These are phyloP conservation scores for Dictyostelium capitatum DNA, from an alignment of 78 protist species.

Conservation along the genomic window DNA sequence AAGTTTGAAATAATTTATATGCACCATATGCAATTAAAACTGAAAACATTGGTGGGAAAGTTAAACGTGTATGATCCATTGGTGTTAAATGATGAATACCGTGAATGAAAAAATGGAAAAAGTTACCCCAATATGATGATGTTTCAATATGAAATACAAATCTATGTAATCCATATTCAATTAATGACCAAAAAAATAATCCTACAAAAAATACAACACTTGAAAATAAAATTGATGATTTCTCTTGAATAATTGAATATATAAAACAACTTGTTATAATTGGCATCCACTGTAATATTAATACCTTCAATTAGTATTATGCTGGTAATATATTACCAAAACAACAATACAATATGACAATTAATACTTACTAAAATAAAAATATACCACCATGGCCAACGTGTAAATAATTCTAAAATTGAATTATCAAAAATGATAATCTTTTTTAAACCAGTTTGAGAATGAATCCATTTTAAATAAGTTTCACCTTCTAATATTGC, in stretches of 20 bases:
- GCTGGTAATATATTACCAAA: neutral
- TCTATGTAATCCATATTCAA: slow-evolving; percentile 90
- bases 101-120: slow-evolving; percentile 91
- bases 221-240: slow-evolving; percentile 50
- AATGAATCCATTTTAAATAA: slow-evolving; percentile 78
- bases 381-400: slow-evolving; percentile 89
- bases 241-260: slow-evolving; percentile 31
- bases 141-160: slow-evolving; percentile 81
- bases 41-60: slow-evolving; percentile 85
- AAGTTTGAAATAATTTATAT: slow-evolving; percentile 13
- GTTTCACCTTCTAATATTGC: slow-evolving; percentile 36
- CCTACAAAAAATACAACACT: slow-evolving; percentile 54
- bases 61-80: slow-evolving; percentile 84
- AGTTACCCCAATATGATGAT: slow-evolving; percentile 73
- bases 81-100: slow-evolving; percentile 94
- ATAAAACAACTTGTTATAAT: slow-evolving; percentile 45
- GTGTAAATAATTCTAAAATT: slow-evolving; percentile 63
- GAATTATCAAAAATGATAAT: slow-evolving; percentile 73
- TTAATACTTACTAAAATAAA: slow-evolving; percentile 45
- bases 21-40: slow-evolving; percentile 49
- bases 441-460: slow-evolving; percentile 68
- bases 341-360: neutral
- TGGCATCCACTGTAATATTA: slow-evolving; percentile 71
- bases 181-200: slow-evolving; percentile 75
- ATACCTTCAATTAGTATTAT: neutral